A percentile compares a stretch with the other conserved stretches of the same genome.
Evolutionary conservation across 768 basidiomycete genomes (phyloP).

Genomic region (Agaricus blazei): DNA sequence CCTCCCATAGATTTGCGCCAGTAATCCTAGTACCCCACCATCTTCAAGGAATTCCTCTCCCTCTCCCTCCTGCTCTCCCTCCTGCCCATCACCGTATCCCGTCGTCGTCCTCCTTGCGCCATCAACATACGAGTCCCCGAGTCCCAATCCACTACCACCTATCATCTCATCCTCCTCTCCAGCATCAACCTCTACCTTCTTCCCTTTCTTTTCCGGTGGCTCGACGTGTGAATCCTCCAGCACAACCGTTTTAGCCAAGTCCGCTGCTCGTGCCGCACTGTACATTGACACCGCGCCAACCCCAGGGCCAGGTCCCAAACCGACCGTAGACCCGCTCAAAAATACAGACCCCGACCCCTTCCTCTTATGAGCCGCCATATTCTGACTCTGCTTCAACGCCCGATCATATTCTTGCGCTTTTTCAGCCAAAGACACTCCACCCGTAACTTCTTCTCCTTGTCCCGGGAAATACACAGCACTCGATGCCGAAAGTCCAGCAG

Average conservation of each 20-base stretch:
- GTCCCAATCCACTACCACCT: constrained; percentile 35
- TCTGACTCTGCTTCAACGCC: constrained; percentile 66
- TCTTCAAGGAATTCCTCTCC: constrained; percentile 62
- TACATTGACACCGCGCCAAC: constrained; percentile 41
- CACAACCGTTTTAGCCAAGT: constrained; percentile 61
- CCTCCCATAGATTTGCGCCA: constrained; percentile 82
- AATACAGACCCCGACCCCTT: constrained; percentile 36
- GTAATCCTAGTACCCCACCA: constrained; percentile 77
- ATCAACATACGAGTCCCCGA: constrained; percentile 78
- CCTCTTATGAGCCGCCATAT: constrained; percentile 44
- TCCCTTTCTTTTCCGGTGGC: not conserved
- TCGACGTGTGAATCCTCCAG: constrained; percentile 66
- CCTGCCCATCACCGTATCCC: constrained; percentile 28
- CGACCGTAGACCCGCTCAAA: constrained; percentile 29
- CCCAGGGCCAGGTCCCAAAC: constrained; percentile 23
- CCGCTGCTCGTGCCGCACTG: constrained; percentile 33
- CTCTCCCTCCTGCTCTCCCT: constrained; percentile 51
- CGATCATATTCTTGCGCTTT: constrained; percentile 73
- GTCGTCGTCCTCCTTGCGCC: constrained; percentile 35
- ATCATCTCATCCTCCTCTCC: constrained; percentile 8
- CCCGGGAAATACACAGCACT: not conserved
- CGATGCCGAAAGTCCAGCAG: not conserved
- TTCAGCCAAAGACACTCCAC: constrained; percentile 32
- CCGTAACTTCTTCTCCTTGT: constrained; percentile 16
- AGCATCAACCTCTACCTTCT: constrained; percentile 10